Conservation (phyloP, 805 yeast species). For the Nakazawaea pomicola region DNA sequence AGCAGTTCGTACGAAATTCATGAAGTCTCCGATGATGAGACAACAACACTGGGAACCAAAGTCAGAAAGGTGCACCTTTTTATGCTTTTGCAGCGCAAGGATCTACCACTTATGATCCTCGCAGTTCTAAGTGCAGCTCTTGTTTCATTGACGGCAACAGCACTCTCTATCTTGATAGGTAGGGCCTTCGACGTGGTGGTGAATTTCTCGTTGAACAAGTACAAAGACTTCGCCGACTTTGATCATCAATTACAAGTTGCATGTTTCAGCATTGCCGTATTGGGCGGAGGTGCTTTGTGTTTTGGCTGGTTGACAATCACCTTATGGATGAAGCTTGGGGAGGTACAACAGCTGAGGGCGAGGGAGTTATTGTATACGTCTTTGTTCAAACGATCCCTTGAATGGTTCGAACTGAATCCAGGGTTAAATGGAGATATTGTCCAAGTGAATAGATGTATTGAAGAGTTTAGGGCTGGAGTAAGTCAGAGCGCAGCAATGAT, state of each 20-base stretch:
- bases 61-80: slow-evolving; percentile 12
- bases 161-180: slow-evolving; percentile 63
- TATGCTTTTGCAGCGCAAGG: slow-evolving; percentile 22
- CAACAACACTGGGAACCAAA: background rate
- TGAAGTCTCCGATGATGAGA: background rate
- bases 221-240: slow-evolving; percentile 26
- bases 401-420: slow-evolving; percentile 60
- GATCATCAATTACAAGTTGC: slow-evolving; percentile 29
- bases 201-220: slow-evolving; percentile 26
- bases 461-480: slow-evolving; percentile 63
- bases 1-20: background rate
- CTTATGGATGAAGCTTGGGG: slow-evolving; percentile 69
- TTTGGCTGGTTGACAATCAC: slow-evolving; percentile 50
- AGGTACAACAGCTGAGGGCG: slow-evolving; percentile 56
- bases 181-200: slow-evolving; percentile 47
- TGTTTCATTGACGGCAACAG: slow-evolving; percentile 56
- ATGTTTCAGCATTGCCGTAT: slow-evolving; percentile 31
- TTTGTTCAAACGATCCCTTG: slow-evolving; percentile 39
- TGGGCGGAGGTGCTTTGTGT: slow-evolving; percentile 42
- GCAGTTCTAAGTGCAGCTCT: slow-evolving; percentile 30
- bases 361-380: slow-evolving; percentile 40
- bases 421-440: slow-evolving; percentile 59
- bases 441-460: slow-evolving; percentile 66
- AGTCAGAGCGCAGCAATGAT: slow-evolving; percentile 63
- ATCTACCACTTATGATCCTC: slow-evolving; percentile 17